A percentile compares a stretch with the other conserved stretches of the same genome.
Conservation (phyloP, 2,329 filamentous ascomycete species). For the Fusarium citri region DNA sequence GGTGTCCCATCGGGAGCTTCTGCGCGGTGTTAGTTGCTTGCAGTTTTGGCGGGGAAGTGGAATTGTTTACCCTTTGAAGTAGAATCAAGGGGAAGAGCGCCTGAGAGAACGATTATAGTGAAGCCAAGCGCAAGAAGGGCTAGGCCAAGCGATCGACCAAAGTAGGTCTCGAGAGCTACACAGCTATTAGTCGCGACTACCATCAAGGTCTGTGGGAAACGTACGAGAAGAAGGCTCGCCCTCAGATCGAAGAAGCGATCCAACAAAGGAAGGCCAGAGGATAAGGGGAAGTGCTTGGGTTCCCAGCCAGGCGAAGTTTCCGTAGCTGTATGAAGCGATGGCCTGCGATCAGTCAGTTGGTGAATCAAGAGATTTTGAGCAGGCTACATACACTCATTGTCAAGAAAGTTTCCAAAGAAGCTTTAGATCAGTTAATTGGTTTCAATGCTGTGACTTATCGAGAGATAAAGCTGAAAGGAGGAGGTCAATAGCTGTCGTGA, state of each 20-base stretch:
- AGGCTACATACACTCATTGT: constrained; percentile 38
- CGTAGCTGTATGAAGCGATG: constrained; percentile 62
- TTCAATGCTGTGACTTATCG: not conserved
- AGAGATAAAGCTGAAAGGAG: not conserved
- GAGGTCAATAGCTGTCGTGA: not conserved
- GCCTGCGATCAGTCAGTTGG: constrained; percentile 52
- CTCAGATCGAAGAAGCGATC: constrained; percentile 55
- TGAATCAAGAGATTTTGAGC: not conserved
- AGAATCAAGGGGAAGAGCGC: constrained; percentile 74
- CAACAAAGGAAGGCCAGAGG: constrained; percentile 61
- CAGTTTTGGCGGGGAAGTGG: not conserved
- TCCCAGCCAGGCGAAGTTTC: constrained; percentile 63
- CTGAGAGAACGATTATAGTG: constrained; percentile 75
- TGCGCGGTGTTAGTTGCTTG: constrained; percentile 4
- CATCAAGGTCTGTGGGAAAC: not conserved
- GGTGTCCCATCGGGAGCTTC: constrained; percentile 54
- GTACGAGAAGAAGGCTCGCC: constrained; percentile 49
- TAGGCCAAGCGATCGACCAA: constrained; percentile 77
- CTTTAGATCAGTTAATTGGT: not conserved
- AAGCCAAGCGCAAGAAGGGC: constrained; percentile 73
- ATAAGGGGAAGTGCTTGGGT: constrained; percentile 61
- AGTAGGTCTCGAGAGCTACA: constrained; percentile 74
- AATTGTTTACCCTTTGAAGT: constrained; percentile 52
- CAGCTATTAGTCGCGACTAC: constrained; percentile 24
- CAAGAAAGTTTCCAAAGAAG: not conserved